A percentile compares a stretch with the other conserved stretches of the same genome.
These are phyloP conservation scores for Psilocybe cubensis DNA, from an alignment of 768 basidiomycete species.

Conservation along the genomic window DNA sequence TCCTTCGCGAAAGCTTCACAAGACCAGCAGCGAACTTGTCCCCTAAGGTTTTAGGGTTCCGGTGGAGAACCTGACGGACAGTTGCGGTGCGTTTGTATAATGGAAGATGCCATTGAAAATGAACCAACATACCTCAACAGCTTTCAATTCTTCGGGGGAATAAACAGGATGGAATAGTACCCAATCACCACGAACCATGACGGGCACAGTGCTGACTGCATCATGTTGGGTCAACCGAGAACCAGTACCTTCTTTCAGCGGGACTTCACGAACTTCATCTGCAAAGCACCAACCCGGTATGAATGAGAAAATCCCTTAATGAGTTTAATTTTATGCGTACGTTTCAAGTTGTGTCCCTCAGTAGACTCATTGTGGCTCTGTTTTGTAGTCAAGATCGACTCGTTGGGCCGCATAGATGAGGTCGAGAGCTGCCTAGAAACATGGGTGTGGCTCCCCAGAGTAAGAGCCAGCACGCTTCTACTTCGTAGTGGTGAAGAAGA, in stretches of 20 bases:
- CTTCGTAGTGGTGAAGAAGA: background rate
- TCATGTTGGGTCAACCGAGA: conserved; percentile 41
- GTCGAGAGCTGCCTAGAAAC: conserved; percentile 12
- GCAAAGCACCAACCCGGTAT: background rate
- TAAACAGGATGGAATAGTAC: conserved; percentile 95
- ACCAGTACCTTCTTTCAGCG: conserved; percentile 19
- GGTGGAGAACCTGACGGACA: conserved; percentile 65
- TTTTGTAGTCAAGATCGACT: conserved; percentile 13
- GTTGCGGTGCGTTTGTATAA: background rate
- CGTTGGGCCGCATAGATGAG: conserved; percentile 5
- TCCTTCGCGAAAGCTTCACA: conserved; percentile 60
- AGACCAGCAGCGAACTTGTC: conserved; percentile 77
- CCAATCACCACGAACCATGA: conserved; percentile 76
- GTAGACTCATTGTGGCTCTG: conserved; percentile 18
- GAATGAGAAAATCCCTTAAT: background rate
- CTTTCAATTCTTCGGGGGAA: conserved; percentile 67
- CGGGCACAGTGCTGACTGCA: conserved; percentile 57
- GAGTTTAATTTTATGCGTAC: conserved; percentile 9
- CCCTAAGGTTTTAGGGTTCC: conserved; percentile 60
- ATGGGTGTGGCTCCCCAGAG: background rate
- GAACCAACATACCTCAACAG: conserved; percentile 59
- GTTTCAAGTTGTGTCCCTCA: conserved; percentile 22
- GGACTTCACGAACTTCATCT: conserved; percentile 18
- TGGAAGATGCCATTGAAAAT: background rate
- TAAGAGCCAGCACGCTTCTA: background rate